These are phyloP conservation scores for Ceratobasidium sp. DNA, from an alignment of 1,284 basidiomycete genomes.

Conservation along the genomic window DNA sequence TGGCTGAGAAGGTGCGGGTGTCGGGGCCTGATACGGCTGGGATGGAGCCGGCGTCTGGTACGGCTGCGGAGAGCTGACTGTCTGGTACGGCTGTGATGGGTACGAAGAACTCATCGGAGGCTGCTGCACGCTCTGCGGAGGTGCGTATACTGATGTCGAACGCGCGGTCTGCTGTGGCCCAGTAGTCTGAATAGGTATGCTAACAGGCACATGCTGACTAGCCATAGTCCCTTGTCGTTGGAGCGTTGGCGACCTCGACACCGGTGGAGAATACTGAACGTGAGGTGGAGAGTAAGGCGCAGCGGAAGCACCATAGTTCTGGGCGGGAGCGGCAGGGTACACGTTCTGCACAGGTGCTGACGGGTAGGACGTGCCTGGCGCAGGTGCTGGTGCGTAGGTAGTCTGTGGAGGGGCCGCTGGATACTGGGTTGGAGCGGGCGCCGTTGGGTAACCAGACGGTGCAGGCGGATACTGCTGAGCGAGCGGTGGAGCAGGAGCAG, in stretches of 20 bases:
- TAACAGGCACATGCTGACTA: conserved; percentile 26
- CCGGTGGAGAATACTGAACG: conserved; percentile 22
- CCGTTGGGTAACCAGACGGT: conserved; percentile 3
- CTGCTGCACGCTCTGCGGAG: conserved; percentile 37
- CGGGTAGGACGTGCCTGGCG: conserved; percentile 15
- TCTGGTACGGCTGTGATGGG: conserved; percentile 48
- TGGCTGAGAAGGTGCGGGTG: conserved; percentile 52
- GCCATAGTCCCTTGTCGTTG: conserved; percentile 20
- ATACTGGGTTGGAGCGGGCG: not conserved
- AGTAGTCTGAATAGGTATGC: conserved; percentile 3
- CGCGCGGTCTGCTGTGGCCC: conserved; percentile 21
- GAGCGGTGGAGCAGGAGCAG: conserved; percentile 15
- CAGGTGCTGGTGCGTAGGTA: not conserved
- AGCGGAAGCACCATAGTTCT: conserved; percentile 4
- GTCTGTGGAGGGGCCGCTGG: conserved; percentile 23
- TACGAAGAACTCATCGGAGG: conserved; percentile 51
- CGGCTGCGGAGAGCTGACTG: conserved; percentile 52
- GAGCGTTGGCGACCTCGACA: conserved; percentile 26
- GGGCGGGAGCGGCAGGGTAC: conserved; percentile 17
- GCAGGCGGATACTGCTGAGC: conserved; percentile 30
- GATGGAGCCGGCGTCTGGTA: conserved; percentile 49
- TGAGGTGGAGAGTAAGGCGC: conserved; percentile 12
- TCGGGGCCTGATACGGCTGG: conserved; percentile 47
- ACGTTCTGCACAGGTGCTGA: conserved; percentile 1
- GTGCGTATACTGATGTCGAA: conserved; percentile 24